Conservation (phyloP, 192 early-diverging fungal species). For the Backusella tarrabulga region DNA sequence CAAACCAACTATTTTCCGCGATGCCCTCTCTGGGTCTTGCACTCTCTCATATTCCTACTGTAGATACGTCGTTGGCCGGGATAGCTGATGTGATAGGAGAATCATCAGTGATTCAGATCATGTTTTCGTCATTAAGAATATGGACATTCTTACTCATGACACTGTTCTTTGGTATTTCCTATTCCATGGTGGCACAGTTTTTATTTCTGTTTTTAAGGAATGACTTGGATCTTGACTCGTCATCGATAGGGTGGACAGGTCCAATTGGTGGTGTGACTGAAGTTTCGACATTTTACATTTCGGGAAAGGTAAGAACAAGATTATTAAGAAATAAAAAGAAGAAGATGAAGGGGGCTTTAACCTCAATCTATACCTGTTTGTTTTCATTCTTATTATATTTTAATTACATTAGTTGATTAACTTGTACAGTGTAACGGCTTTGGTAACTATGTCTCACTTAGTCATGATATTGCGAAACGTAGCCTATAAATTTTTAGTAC, state of each 20-base stretch:
- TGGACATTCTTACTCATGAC: conserved; percentile 30
- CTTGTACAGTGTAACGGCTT: conserved; percentile 19
- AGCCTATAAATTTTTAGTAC: conserved; percentile 15
- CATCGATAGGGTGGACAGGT: conserved; percentile 40
- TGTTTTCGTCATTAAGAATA: conserved; percentile 15
- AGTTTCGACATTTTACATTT: conserved; percentile 39
- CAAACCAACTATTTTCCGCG: conserved; percentile 7
- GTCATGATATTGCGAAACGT: conserved; percentile 19
- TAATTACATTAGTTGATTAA: conserved; percentile 32
- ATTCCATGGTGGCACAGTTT: conserved; percentile 37
- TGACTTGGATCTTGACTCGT: conserved; percentile 29
- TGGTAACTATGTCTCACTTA: conserved; percentile 28
- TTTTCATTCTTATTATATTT: neutral
- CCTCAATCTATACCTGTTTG: neutral
- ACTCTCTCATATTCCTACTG: conserved; percentile 26
- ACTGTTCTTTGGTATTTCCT: conserved; percentile 29
- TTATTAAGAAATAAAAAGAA: neutral
- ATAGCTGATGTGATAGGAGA: conserved; percentile 12
- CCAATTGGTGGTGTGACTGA: conserved; percentile 37
- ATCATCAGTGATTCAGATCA: neutral
- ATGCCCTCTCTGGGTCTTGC: conserved; percentile 31
- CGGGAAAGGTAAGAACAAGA: conserved; percentile 30
- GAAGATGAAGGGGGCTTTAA: neutral
- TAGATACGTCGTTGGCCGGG: conserved; percentile 29
- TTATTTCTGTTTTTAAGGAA: conserved; percentile 31